Conservation (phyloP, 129 eudicot species). For the Tagetes erecta region DNA sequence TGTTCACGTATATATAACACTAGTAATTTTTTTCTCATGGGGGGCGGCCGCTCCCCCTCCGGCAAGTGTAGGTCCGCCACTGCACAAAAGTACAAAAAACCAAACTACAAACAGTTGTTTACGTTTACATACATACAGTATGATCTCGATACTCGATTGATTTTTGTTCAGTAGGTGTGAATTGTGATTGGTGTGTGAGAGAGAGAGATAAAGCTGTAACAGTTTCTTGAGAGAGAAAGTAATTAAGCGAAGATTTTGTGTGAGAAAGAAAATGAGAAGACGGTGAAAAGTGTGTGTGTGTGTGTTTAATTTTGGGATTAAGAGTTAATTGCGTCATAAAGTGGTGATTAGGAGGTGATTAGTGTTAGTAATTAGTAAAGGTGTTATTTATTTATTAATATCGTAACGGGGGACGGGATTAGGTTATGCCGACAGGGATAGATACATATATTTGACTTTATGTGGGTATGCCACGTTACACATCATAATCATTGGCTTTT, state of each 20-base stretch:
- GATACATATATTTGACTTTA: conserved; percentile 18
- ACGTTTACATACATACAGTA: conserved; percentile 17
- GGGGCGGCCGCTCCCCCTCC: too few relatives aligned
- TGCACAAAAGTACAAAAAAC: too few relatives aligned
- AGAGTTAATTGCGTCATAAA: background rate
- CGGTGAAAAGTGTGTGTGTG: background rate
- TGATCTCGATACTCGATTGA: conserved; percentile 8
- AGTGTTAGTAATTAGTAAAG: background rate
- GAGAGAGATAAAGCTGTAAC: conserved; percentile 4
- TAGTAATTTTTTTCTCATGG: too few relatives aligned
- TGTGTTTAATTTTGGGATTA: background rate
- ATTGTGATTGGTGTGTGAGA: conserved; percentile 37
- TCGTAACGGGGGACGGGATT: conserved; percentile 12
- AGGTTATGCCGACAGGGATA: conserved; percentile 27
- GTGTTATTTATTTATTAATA: background rate
- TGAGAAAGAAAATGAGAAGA: conserved; percentile 15
- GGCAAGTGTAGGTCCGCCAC: too few relatives aligned
- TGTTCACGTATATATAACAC: too few relatives aligned
- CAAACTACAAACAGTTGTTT: background rate
- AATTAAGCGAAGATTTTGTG: conserved; percentile 28
- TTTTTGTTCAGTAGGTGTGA: conserved; percentile 5
- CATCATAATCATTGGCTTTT: background rate
- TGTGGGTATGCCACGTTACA: conserved; percentile 10
- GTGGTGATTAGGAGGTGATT: background rate
- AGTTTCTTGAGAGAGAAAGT: conserved; percentile 29